Evolutionary conservation across 2,329 filamentous ascomycete genomes (phyloP), one percentile per base, ranked within the genome.

Genomic region (Aspergillus latus): DNA sequence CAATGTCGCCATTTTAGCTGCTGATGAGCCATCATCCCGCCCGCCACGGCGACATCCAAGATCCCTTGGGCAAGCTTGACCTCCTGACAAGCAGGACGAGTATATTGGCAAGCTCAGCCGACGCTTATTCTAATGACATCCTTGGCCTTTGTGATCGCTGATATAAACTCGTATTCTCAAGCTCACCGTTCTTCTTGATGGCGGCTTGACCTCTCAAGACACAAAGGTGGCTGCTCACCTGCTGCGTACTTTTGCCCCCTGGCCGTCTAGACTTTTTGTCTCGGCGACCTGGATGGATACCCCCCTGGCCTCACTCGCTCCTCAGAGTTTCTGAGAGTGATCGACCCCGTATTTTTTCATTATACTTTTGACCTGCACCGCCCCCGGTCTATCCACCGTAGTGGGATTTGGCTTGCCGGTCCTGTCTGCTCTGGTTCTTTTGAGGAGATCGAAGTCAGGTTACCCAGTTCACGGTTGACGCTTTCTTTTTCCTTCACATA

Each of bases 1-100:
- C 21, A 28, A 53, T 46, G 32, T 56, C 57, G 53, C 52, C 55
- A 57, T 57, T 53, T 50, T 57, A 57, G 55, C 34, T 9, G 16
- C n/a, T 21, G 28, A 49, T 57, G 49, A 57, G 49, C 55, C 55
- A 53, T 57, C 39, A 8, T n/a, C 48, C 50, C 37, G 29, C 42
- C 42, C 43, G 37, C 49, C 26, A 44, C 39, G 4, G 39, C 39
- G 21, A 21, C 21, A 42, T 15, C 39, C 54, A 53, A 46, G 50
- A 49, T 30, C 39, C 32, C 49, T 47, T 51, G 47, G 53, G 11
- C 46, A 34, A 40, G 40, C 49, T 52, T 52, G 37, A 43, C 43
- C 21, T 5, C 5, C n/a, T 39, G n/a, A 56, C 16, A 48, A 49
- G 45, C 37, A 39, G 42, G 50, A 40, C 16, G 21, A 32, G 34